phyloP scores from a whole-genome alignment of 169 alveolate species.

The Eimeria necatrix region DNA sequence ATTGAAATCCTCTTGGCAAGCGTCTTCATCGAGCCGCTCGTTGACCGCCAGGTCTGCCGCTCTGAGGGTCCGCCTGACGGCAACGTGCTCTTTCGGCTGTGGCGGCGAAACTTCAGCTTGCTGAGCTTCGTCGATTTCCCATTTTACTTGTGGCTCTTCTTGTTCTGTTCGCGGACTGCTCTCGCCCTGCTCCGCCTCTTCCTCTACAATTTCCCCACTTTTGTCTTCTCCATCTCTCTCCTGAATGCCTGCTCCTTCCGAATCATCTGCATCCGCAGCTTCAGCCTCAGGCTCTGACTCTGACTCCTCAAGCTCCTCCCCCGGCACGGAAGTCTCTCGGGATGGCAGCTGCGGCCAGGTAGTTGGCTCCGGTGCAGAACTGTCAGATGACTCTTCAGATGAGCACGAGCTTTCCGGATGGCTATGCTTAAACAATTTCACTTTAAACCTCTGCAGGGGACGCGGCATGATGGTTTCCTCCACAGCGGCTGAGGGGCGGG shows the following conservation, averaged over 20 bases:
- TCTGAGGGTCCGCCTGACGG: conserved; percentile 26
- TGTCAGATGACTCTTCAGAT: background rate
- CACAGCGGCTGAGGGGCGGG: background rate
- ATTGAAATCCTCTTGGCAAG: conserved; percentile 46
- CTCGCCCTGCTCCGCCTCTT: conserved; percentile 3
- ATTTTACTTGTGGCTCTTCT: conserved; percentile 21
- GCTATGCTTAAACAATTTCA: background rate
- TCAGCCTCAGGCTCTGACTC: background rate
- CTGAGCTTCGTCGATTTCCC: conserved; percentile 31
- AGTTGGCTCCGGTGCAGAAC: background rate
- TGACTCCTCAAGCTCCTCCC: conserved; percentile 2
- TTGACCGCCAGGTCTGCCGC: conserved; percentile 42
- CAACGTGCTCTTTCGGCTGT: background rate
- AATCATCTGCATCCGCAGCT: background rate
- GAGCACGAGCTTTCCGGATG: background rate
- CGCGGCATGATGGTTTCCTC: conserved; percentile 36
- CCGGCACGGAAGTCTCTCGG: conserved; percentile 57
- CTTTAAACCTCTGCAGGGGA: conserved; percentile 14
- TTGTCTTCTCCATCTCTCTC: background rate
- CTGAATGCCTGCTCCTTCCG: background rate
- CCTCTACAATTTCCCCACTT: background rate
- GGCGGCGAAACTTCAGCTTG: background rate
- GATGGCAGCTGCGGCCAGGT: conserved; percentile 28
- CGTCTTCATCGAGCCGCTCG: conserved; percentile 36
- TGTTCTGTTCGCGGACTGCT: background rate